Evolutionary conservation across 306 rosid species (phyloP).

Genomic region (Lablab purpureus): DNA sequence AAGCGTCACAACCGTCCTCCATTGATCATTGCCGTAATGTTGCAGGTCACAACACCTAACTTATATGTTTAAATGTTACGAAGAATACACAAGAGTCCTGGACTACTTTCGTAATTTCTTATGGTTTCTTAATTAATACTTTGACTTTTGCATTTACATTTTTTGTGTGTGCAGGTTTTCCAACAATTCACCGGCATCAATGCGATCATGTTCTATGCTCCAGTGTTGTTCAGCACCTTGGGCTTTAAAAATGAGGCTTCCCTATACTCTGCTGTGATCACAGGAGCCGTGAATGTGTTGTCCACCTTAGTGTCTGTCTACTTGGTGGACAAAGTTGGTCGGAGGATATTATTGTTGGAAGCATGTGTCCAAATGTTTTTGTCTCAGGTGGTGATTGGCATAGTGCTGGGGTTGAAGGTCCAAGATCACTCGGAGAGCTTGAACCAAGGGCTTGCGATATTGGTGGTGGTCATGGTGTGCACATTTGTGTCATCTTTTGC

Average conservation of each 20-base stretch:
- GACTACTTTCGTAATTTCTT: not conserved
- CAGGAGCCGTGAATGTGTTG: slow-evolving; percentile 67
- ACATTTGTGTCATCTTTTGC: slow-evolving; percentile 67
- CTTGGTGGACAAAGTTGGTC: slow-evolving; percentile 61
- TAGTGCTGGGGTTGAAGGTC: slow-evolving; percentile 58
- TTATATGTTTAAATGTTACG: too few species aligned
- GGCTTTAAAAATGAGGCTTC: slow-evolving; percentile 63
- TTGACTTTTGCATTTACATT: not conserved
- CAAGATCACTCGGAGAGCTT: slow-evolving; percentile 47
- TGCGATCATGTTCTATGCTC: slow-evolving; percentile 80
- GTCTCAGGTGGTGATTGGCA: slow-evolving; percentile 59
- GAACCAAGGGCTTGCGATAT: slow-evolving; percentile 45
- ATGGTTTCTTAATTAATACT: not conserved
- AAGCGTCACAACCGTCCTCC: slow-evolving; percentile 67
- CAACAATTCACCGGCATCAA: slow-evolving; percentile 79
- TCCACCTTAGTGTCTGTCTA: slow-evolving; percentile 64
- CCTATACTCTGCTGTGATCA: slow-evolving; percentile 68
- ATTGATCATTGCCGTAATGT: slow-evolving; percentile 47
- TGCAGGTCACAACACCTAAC: slow-evolving; percentile 49
- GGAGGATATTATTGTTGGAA: slow-evolving; percentile 60
- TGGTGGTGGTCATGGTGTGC: slow-evolving; percentile 73
- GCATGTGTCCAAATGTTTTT: slow-evolving; percentile 74
- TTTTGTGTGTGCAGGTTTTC: slow-evolving; percentile 50
- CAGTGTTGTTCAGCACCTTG: slow-evolving; percentile 62
- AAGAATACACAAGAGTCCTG: too few species aligned